Base-by-base conservation (phyloP, 768 basidiomycete genomes). In the Suillus alpinus region DNA sequence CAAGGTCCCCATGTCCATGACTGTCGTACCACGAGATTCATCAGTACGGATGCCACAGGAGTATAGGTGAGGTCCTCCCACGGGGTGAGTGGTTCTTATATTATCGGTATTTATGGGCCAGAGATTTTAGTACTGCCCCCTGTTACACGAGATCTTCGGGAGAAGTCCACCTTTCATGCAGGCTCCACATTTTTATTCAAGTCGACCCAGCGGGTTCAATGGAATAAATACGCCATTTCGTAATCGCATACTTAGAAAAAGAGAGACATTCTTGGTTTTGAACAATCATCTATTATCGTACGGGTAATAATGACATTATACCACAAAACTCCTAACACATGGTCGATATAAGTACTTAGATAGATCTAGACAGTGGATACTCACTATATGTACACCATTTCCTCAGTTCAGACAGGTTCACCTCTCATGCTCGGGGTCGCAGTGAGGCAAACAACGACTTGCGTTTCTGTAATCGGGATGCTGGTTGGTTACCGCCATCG, bases 401-500 rank as follows among this genome's bases (percentile, higher is more conserved):
- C 7, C 53, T 29, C 16, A 16, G 36, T 16, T 53, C 23, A 20
- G 34, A 39, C 36, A 39, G 16, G 23, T 39, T 29, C 26, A 29
- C 20, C 6, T 29, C 53, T 55, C 23, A 37, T 29, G 23, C 61
- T 14, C 65, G 63, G 20, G 56, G 49, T 29, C 64, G 65, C 44
- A 75, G 37, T n/a, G 72, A 65, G 5, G 67, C 46, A 16, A 73
- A 73, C 16, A 69, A 29, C 13, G 68, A 67, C 67, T 59, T 70
- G 32, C 69, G 73, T 62, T 73, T 73, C 60, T 43, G 67, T 3
- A 58, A 29, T 12, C 29, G 10, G 23, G 3, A 51, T 29, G 56
- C 8, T 14, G 60, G 41, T 39, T 16, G 37, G 18, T 55, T 34
- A 7, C 23, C 6, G 18, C 23, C 10, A 16, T 62, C 39, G n/a